These are phyloP conservation scores for Didymella glomerata DNA, from an alignment of 2,329 filamentous ascomycete genomes.

Conservation along the genomic window DNA sequence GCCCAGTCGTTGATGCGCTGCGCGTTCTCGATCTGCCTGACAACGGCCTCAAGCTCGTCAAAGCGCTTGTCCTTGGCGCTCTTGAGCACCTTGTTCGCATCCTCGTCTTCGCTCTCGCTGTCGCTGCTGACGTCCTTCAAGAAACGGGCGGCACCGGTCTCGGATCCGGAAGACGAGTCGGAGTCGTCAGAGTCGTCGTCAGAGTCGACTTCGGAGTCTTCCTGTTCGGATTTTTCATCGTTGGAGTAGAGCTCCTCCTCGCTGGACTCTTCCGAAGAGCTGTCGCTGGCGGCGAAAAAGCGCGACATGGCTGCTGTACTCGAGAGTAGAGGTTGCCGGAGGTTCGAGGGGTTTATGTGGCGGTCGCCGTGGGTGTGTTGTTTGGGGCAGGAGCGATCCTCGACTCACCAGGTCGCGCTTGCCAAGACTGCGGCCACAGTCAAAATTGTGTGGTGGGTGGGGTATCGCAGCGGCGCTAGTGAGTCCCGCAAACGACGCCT, in stretches of 20 bases:
- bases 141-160: conserved; percentile 81
- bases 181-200: conserved; percentile 63
- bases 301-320: conserved; percentile 67
- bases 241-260: conserved; percentile 95
- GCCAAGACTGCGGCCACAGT: conserved; percentile 23
- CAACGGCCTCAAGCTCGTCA: conserved; percentile 89
- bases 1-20: conserved; percentile 98
- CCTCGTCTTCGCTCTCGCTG: conserved; percentile 84
- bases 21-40: conserved; percentile 93
- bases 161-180: conserved; percentile 65
- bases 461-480: background rate
- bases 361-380: conserved; percentile 29
- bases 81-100: conserved; percentile 86
- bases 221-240: conserved; percentile 63
- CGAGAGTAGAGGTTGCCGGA: conserved; percentile 37
- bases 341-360: conserved; percentile 30
- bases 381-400: conserved; percentile 20
- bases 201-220: conserved; percentile 61
- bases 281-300: conserved; percentile 96
- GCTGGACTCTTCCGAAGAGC: conserved; percentile 91
- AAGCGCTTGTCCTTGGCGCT: conserved; percentile 97
- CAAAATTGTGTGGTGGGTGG: conserved; percentile 19
- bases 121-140: conserved; percentile 80
- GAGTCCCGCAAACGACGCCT: conserved; percentile 10
- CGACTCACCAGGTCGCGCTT: conserved; percentile 19